phyloP scores from a whole-genome alignment of 192 early-diverging fungal species.

The Helicostylum pulchrum region DNA sequence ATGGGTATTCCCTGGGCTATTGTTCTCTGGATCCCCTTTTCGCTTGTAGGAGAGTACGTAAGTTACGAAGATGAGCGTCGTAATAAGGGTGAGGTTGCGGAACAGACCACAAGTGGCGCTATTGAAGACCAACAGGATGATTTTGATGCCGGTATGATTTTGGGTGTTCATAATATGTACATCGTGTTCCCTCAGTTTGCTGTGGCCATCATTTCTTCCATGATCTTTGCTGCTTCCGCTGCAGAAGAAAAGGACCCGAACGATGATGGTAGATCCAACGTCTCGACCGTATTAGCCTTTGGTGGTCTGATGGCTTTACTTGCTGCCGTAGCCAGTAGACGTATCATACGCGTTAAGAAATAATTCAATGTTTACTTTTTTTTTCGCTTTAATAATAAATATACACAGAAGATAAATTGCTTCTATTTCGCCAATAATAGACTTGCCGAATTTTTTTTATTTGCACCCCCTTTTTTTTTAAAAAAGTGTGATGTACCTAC shows the following conservation, averaged over 20 bases:
- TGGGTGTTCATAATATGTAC: constrained; percentile 96
- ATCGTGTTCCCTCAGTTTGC: constrained; percentile 92
- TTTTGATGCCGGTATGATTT: constrained; percentile 64
- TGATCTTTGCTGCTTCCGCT: constrained; percentile 59
- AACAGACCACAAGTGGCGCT: neutral
- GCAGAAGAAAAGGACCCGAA: constrained; percentile 14
- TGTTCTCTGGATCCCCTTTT: constrained; percentile 88
- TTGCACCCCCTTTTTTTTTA: no score
- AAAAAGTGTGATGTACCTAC: no score
- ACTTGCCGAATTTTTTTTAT: no score
- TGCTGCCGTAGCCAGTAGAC: constrained; percentile 56
- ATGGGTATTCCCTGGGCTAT: constrained; percentile 90
- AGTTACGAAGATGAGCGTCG: constrained; percentile 46
- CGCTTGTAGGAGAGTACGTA: constrained; percentile 80
- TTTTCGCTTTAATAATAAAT: no score
- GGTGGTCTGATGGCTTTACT: constrained; percentile 69
- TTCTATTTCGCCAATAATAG: no score
- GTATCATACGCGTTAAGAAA: constrained; percentile 30
- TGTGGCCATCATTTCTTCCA: constrained; percentile 67
- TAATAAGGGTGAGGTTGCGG: neutral
- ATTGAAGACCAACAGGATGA: constrained; percentile 27
- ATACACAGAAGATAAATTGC: no score
- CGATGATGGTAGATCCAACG: constrained; percentile 24
- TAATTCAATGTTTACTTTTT: neutral
- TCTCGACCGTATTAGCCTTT: constrained; percentile 67